These are phyloP conservation scores for Venturia nashicola DNA, from an alignment of 2,329 filamentous ascomycete genomes.

Conservation along the genomic window DNA sequence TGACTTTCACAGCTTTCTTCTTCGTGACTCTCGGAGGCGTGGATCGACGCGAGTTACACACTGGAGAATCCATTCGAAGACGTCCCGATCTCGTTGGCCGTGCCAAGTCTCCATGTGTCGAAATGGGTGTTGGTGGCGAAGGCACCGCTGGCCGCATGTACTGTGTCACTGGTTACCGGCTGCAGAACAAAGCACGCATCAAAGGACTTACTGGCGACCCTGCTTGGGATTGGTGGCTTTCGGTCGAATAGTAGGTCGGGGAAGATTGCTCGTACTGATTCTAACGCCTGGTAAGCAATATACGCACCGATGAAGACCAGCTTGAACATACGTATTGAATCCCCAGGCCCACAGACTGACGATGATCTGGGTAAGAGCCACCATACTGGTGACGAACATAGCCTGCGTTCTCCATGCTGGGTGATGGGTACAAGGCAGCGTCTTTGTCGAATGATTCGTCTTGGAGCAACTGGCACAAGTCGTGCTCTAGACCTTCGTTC, in stretches of 20 bases:
- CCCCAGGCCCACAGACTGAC: conserved; percentile 7
- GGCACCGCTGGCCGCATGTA: conserved; percentile 5
- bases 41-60: conserved; percentile 16
- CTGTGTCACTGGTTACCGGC: background rate
- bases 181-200: background rate
- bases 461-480: conserved; percentile 1
- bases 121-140: conserved; percentile 32
- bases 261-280: conserved; percentile 1
- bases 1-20: conserved; percentile 32
- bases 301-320: background rate
- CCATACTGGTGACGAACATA: conserved; percentile 3
- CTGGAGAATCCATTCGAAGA: conserved; percentile 22
- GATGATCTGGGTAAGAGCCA: conserved; percentile 2
- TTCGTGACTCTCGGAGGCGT: conserved; percentile 21
- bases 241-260: conserved; percentile 4
- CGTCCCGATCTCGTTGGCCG: conserved; percentile 29
- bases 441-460: background rate
- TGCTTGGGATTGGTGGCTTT: conserved; percentile 5
- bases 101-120: conserved; percentile 26
- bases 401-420: conserved; percentile 6
- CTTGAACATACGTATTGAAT: conserved; percentile 6
- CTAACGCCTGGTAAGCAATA: background rate
- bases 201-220: conserved; percentile 7
- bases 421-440: conserved; percentile 1
- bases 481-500: background rate